Percentiles rank a stretch among this genome's conserved stretches.
phyloP scores from a whole-genome alignment of 192 early-diverging fungal genomes.

The Coemansia asiatica region DNA sequence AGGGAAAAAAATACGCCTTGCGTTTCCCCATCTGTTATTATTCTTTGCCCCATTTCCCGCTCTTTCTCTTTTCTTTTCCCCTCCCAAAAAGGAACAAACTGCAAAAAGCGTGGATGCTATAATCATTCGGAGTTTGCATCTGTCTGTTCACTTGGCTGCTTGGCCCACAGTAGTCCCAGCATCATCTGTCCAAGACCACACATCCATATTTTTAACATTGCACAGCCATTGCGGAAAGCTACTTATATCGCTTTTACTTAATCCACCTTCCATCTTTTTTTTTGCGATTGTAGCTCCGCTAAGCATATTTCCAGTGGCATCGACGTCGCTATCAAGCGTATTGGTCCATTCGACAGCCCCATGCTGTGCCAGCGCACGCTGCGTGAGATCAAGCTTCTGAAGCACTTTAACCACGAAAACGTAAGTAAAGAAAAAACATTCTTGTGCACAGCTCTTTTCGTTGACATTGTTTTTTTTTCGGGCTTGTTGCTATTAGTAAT shows the following conservation, averaged over 20 bases:
- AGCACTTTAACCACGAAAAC: constrained; percentile 84
- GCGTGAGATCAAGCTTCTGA: constrained; percentile 82
- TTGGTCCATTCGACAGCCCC: constrained; percentile 80
- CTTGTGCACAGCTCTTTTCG: background rate
- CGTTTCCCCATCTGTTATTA: background rate
- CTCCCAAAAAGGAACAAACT: background rate
- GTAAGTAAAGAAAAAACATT: constrained; percentile 36
- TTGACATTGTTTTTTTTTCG: background rate
- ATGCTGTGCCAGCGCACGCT: constrained; percentile 82
- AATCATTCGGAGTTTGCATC: background rate
- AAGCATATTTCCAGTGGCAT: constrained; percentile 76
- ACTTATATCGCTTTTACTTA: background rate
- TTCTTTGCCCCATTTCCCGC: background rate
- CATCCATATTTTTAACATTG: no score
- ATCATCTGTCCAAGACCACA: no score
- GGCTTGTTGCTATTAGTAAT: no score
- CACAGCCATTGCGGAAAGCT: background rate
- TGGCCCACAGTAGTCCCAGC: background rate
- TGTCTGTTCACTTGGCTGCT: background rate
- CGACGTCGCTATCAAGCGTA: constrained; percentile 91
- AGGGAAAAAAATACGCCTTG: background rate
- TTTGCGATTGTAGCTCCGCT: constrained; percentile 63
- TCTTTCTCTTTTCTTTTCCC: background rate
- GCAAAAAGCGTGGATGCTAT: background rate
- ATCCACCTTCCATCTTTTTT: no score